Evolutionary conservation across 352 stramenopile species (phyloP).

Genomic region (Phytophthora citrophthora): DNA sequence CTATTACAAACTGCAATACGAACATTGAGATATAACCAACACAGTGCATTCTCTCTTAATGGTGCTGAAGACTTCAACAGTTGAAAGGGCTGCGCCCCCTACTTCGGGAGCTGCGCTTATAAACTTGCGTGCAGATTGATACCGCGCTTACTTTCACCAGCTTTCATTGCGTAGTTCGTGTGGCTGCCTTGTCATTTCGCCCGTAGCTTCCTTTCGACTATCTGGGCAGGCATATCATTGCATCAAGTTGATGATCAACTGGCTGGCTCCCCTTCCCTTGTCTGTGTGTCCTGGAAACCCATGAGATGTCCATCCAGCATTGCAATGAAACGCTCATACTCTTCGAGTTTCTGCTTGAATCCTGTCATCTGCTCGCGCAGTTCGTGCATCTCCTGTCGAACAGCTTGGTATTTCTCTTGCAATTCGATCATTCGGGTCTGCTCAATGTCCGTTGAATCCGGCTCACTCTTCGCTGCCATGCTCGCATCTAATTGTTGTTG

Average conservation of each 20-base stretch:
- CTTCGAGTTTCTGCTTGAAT: slow-evolving; percentile 54
- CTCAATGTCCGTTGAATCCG: slow-evolving; percentile 29
- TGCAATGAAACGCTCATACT: slow-evolving; percentile 58
- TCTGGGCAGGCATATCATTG: slow-evolving; percentile 17
- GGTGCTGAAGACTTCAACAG: too few relatives aligned
- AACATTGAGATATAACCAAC: too few relatives aligned
- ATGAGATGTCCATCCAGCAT: slow-evolving; percentile 55
- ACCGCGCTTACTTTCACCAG: slow-evolving; percentile 6
- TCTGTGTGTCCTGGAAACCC: slow-evolving; percentile 43
- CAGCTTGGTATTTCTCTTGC: slow-evolving; percentile 47
- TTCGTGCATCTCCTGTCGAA: slow-evolving; percentile 50
- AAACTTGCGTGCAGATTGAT: slow-evolving; percentile 29
- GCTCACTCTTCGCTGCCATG: slow-evolving; percentile 22
- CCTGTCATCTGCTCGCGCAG: slow-evolving; percentile 47
- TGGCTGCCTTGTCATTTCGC: slow-evolving; percentile 19
- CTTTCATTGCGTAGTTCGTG: slow-evolving; percentile 9
- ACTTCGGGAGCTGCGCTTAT: slow-evolving; percentile 11
- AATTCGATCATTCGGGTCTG: slow-evolving; percentile 37
- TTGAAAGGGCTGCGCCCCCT: slow-evolving; percentile 2
- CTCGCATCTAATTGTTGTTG: slow-evolving; percentile 24
- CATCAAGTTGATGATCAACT: slow-evolving; percentile 31
- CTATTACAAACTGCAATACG: too few relatives aligned
- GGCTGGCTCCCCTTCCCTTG: slow-evolving; percentile 19
- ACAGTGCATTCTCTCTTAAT: too few relatives aligned
- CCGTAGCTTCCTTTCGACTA: slow-evolving; percentile 22